A percentile compares a stretch with the other conserved stretches of the same genome.
These are phyloP conservation scores for Niveomyces coronatus DNA, from an alignment of 2,329 filamentous ascomycete genomes.

Conservation along the genomic window DNA sequence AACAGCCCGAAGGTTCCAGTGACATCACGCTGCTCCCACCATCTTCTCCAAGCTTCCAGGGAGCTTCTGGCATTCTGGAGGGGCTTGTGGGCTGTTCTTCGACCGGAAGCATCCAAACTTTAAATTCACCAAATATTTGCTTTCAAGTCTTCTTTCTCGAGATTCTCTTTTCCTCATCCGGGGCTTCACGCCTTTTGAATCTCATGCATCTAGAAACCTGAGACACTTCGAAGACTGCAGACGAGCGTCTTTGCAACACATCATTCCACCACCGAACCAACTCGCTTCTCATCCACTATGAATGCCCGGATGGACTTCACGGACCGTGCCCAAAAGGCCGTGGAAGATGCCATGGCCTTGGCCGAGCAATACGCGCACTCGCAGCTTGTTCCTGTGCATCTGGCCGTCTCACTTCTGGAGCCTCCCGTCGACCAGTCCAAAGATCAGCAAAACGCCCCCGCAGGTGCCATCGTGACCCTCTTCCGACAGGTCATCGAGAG, in stretches of 20 bases:
- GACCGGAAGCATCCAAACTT: conserved; percentile 12
- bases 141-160: background rate
- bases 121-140: conserved; percentile 6
- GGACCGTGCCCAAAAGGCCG: conserved; percentile 79
- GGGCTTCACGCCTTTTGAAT: conserved; percentile 1
- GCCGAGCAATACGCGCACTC: conserved; percentile 86
- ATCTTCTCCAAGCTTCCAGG: conserved; percentile 20
- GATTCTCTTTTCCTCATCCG: background rate
- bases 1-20: conserved; percentile 13
- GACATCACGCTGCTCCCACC: conserved; percentile 16
- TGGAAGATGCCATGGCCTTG: conserved; percentile 79
- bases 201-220: background rate
- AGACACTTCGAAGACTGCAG: conserved; percentile 4
- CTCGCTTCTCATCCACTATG: conserved; percentile 38
- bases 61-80: conserved; percentile 19
- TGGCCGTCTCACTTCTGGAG: conserved; percentile 73
- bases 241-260: conserved; percentile 2
- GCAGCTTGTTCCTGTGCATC: conserved; percentile 81
- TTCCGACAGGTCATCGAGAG: conserved; percentile 92
- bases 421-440: conserved; percentile 67
- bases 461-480: conserved; percentile 57
- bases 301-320: conserved; percentile 82
- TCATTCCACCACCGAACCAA: background rate
- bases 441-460: conserved; percentile 69
- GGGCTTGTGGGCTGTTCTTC: conserved; percentile 13